These are phyloP conservation scores for Chlorencoelia australis DNA, from an alignment of 2,329 filamentous ascomycete genomes.

Conservation along the genomic window DNA sequence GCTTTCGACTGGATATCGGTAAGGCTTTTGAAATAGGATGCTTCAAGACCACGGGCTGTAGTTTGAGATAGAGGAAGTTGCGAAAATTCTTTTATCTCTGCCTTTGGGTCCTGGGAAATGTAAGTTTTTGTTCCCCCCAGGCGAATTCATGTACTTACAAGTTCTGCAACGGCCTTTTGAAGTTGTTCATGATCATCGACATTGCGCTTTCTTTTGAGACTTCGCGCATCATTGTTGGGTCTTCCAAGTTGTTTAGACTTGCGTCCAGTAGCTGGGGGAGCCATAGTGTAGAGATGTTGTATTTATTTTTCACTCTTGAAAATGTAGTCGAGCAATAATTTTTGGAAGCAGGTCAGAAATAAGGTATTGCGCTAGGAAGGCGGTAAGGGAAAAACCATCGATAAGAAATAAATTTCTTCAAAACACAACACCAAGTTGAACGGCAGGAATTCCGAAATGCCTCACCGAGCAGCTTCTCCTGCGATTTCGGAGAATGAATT, in stretches of 20 bases:
- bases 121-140: conserved; percentile 8
- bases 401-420: conserved; percentile 9
- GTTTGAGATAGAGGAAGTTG: conserved; percentile 78
- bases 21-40: conserved; percentile 79
- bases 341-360: conserved; percentile 9
- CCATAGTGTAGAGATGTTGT: conserved; percentile 19
- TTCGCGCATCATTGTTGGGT: conserved; percentile 16
- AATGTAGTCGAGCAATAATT: conserved; percentile 5
- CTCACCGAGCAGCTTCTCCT: conserved; percentile 65
- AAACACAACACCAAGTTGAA: conserved; percentile 4
- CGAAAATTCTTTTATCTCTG: conserved; percentile 53
- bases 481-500: conserved; percentile 81
- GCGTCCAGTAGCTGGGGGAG: conserved; percentile 15
- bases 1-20: conserved; percentile 88
- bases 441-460: conserved; percentile 41
- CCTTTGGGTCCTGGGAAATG: conserved; percentile 22
- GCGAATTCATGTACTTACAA: conserved; percentile 18
- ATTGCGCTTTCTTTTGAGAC: conserved; percentile 26
- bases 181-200: conserved; percentile 24
- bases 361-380: conserved; percentile 10
- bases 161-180: conserved; percentile 22
- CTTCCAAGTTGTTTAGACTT: conserved; percentile 15
- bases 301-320: conserved; percentile 5
- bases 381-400: conserved; percentile 7
- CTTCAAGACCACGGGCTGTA: conserved; percentile 68